Conservation (phyloP, 805 yeast species). For the Alloascoidea africana region DNA sequence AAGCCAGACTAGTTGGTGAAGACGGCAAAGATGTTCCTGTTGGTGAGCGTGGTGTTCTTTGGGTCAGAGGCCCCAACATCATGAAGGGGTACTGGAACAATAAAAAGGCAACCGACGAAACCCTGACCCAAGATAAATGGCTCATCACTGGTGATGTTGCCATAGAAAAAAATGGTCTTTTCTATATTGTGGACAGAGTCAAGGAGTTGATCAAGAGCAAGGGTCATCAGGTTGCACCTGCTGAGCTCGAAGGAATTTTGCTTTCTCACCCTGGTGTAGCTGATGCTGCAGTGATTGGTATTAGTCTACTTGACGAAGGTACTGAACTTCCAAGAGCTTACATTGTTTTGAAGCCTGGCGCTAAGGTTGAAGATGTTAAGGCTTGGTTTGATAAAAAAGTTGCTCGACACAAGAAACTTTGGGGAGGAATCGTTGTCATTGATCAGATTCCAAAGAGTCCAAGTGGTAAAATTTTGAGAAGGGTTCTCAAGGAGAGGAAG, state of each 20-base stretch:
- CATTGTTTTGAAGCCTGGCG: conserved; percentile 12
- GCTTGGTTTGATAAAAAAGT: conserved; percentile 20
- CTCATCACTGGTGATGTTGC: conserved; percentile 45
- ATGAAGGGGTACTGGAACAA: conserved; percentile 36
- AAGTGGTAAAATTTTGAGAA: conserved; percentile 89
- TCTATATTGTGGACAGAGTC: conserved; percentile 40
- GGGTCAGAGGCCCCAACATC: conserved; percentile 41
- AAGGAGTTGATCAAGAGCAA: conserved; percentile 50
- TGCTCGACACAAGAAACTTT: conserved; percentile 20
- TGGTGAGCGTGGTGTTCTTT: conserved; percentile 35
- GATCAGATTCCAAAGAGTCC: conserved; percentile 86
- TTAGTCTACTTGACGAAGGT: conserved; percentile 51
- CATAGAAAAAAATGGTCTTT: conserved; percentile 20
- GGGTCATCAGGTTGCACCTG: conserved; percentile 90
- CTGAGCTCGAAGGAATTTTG: conserved; percentile 82
- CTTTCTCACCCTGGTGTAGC: conserved; percentile 62
- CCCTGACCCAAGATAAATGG: conserved; percentile 36
- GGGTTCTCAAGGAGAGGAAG: conserved; percentile 63
- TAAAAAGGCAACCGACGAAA: conserved; percentile 28
- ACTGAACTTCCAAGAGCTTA: conserved; percentile 42
- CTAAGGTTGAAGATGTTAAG: conserved; percentile 12
- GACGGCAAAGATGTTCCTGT: conserved; percentile 32
- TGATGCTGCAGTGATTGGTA: conserved; percentile 86
- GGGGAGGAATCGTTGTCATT: conserved; percentile 44
- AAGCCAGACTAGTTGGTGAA: conserved; percentile 28